Conservation (phyloP, 192 early-diverging fungal species). For the Backusella luteola region DNA sequence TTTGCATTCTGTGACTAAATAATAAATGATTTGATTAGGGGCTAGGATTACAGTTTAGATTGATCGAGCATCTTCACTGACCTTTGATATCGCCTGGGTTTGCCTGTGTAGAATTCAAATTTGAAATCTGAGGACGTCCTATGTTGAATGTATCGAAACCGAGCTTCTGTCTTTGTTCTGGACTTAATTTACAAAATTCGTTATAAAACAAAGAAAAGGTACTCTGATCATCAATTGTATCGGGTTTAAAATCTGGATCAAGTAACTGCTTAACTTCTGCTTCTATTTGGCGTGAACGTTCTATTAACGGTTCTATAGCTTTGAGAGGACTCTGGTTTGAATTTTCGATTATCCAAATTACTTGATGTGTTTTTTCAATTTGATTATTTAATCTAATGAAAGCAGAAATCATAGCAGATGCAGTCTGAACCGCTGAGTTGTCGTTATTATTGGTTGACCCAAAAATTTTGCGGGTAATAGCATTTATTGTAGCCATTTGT, state of each 20-base stretch:
- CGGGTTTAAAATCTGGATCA: not conserved
- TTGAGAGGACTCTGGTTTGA: not conserved
- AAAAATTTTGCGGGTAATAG: too few species aligned
- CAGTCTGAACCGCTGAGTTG: too few species aligned
- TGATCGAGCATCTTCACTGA: not conserved
- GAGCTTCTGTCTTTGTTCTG: not conserved
- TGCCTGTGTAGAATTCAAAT: not conserved
- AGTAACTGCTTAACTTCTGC: not conserved
- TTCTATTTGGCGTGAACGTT: not conserved
- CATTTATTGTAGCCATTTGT: not conserved
- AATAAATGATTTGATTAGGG: not conserved
- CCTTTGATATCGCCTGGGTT: not conserved
- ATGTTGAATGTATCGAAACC: not conserved
- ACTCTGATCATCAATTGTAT: not conserved
- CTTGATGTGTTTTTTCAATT: not conserved
- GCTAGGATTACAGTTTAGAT: not conserved
- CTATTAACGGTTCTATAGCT: not conserved
- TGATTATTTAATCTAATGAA: not conserved
- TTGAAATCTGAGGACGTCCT: not conserved
- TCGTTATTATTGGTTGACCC: too few species aligned
- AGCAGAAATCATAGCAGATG: not conserved
- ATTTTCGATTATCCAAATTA: not conserved
- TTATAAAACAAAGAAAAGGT: not conserved
- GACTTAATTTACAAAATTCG: not conserved
- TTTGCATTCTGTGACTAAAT: not conserved